Evolutionary conservation across 148 eudicot genomes (phyloP).

Genomic region (Cornus florida): DNA sequence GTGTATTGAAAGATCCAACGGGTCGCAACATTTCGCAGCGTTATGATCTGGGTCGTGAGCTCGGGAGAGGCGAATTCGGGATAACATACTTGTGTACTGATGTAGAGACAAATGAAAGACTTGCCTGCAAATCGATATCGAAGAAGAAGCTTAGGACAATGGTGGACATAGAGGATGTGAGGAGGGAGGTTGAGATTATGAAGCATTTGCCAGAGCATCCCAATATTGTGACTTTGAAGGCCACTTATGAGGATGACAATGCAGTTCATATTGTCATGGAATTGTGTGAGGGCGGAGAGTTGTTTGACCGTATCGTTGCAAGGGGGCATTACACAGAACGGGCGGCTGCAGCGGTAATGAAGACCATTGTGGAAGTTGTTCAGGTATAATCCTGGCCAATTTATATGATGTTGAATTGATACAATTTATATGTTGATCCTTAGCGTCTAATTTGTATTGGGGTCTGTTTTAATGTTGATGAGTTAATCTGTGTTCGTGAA

Average conservation of each 20-base stretch:
- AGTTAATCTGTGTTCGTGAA: background rate
- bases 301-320: conserved; percentile 56
- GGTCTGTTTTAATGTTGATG: background rate
- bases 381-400: conserved; percentile 23
- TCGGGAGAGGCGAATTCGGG: conserved; percentile 59
- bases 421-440: conserved; percentile 1
- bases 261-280: conserved; percentile 64
- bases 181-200: conserved; percentile 64
- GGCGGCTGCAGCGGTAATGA: conserved; percentile 47
- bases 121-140: conserved; percentile 55
- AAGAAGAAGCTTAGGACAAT: conserved; percentile 53
- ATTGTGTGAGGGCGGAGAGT: conserved; percentile 59
- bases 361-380: conserved; percentile 56
- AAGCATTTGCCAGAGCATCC: conserved; percentile 49
- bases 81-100: conserved; percentile 45
- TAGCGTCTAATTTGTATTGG: background rate
- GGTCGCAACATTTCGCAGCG: conserved; percentile 36
- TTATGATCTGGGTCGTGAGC: conserved; percentile 49
- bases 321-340: conserved; percentile 64
- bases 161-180: conserved; percentile 55
- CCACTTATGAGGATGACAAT: conserved; percentile 50
- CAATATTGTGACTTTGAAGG: conserved; percentile 46
- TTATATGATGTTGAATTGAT: background rate
- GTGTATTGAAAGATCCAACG: conserved; percentile 44
- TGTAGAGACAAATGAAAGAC: conserved; percentile 38